Evolutionary conservation across 176 grass and related monocot genomes (phyloP).

Genomic region (Saccharum officinarum): DNA sequence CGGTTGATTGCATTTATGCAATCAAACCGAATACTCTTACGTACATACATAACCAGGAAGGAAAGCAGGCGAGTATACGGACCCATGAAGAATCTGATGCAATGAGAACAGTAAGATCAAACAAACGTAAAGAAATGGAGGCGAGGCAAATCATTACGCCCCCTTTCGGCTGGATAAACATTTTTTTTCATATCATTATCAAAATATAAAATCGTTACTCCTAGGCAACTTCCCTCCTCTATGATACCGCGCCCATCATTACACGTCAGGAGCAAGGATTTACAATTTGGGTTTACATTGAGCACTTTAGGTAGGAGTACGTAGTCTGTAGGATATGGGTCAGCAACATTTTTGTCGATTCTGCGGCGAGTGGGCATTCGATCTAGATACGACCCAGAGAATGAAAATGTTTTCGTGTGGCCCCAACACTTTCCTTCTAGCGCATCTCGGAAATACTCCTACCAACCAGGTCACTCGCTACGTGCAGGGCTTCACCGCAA

Average conservation of each 20-base stretch:
- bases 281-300: background rate
- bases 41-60: background rate
- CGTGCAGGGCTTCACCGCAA: background rate
- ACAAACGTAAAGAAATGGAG: background rate
- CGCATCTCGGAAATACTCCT: background rate
- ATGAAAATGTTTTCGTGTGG: background rate
- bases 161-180: slow-evolving; percentile 20
- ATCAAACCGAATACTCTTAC: background rate
- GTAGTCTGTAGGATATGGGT: background rate
- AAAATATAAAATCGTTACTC: background rate
- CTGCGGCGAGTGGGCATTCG: background rate
- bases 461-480: background rate
- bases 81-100: slow-evolving; percentile 6
- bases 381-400: background rate
- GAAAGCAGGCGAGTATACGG: background rate
- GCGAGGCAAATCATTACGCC: slow-evolving; percentile 11
- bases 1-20: background rate
- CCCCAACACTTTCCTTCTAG: background rate
- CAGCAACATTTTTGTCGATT: background rate
- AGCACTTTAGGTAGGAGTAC: background rate
- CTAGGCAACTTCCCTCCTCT: background rate
- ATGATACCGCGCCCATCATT: background rate
- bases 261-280: background rate
- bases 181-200: background rate
- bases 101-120: slow-evolving; percentile 27